A percentile compares a stretch with the other conserved stretches of the same genome.
phyloP scores from a whole-genome alignment of 108 stramenopile species.

The Cyclotella choctawhatcheeana region DNA sequence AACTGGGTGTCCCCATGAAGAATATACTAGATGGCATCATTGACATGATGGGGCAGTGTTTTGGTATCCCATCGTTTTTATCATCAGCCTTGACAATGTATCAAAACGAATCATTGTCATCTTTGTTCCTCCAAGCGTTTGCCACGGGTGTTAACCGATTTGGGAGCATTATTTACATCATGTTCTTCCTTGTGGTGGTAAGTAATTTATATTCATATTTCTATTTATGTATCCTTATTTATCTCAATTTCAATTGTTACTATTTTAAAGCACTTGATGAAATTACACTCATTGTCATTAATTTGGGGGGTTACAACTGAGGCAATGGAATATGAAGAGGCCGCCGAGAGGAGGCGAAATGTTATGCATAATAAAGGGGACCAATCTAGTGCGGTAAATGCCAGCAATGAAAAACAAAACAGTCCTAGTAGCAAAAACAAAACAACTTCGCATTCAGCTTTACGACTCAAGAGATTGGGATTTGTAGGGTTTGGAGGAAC shows the following conservation, averaged over 20 bases:
- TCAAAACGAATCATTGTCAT: constrained; percentile 27
- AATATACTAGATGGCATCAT: constrained; percentile 1
- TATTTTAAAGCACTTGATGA: constrained; percentile 90
- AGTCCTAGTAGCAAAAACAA: neutral
- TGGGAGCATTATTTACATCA: constrained; percentile 72
- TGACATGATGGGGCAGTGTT: constrained; percentile 1
- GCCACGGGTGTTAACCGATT: constrained; percentile 49
- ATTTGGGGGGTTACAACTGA: constrained; percentile 92
- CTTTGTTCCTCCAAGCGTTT: constrained; percentile 32
- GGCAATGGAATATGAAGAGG: constrained; percentile 93
- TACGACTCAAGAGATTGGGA: constrained; percentile 71
- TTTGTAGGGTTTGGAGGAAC: constrained; percentile 91
- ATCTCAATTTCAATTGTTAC: too few relatives aligned
- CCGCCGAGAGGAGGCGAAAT: constrained; percentile 54
- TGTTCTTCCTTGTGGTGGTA: constrained; percentile 88
- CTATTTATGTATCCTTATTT: too few relatives aligned
- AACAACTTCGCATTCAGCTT: constrained; percentile 36
- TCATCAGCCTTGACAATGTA: constrained; percentile 12
- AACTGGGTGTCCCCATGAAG: constrained; percentile 28
- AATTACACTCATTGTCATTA: constrained; percentile 79
- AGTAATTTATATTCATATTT: too few relatives aligned
- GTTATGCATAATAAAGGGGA: constrained; percentile 30
- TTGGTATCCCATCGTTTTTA: constrained; percentile 11
- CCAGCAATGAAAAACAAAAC: neutral
- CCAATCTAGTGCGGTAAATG: too few relatives aligned